Evolutionary conservation across 768 basidiomycete genomes (phyloP), one percentile per base, ranked within the genome.

Genomic region (Suillus paluster): DNA sequence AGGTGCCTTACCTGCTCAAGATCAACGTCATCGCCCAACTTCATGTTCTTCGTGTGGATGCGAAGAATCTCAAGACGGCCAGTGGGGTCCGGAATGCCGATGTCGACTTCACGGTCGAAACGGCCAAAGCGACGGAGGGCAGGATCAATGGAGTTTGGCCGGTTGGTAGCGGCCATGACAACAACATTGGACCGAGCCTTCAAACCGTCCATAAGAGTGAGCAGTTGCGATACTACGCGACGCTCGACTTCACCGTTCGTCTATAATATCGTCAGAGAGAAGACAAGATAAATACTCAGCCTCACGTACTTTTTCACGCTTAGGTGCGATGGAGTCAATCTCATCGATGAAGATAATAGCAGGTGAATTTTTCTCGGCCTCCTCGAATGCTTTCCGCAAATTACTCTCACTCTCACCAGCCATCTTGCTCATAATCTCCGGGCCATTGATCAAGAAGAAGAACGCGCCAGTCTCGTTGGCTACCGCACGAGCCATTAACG

Each of bases 31-130:
- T 99, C 96, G 27, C 78, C 86, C 54, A 99, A 84, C 79, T 99
- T 99, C 97, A 99, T 99, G 81, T 99, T 99, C 89, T 99, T 99
- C 61, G 97, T 99, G 83, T 99, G 97, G 64, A 99, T 99, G 57
- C 97, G 92, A 64, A 99, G 90, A 71, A 99, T 99, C 75, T 99
- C 97, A 49, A 99, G 87, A 78, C 97, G 97, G 59, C 97, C 97
- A 62, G 97, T 99, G 0, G 97, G 97, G 77, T 99, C 97, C 48
- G 97, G 97, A 67, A 99, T 99, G 71, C 97, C 95, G 65, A 99
- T 99, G 78, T 99, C 97, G 68, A 99, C 92, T 79, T 99, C 97
- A 73, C 97, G 92, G 80, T 99, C 97, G 79, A 99, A 99, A 60
- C 97, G 94, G 75, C 97, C 97, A 79, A 99, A 99, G 64, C 97